Evolutionary conservation across 2,329 filamentous ascomycete species (phyloP).

Genomic region (Zymoseptoria crescenta): DNA sequence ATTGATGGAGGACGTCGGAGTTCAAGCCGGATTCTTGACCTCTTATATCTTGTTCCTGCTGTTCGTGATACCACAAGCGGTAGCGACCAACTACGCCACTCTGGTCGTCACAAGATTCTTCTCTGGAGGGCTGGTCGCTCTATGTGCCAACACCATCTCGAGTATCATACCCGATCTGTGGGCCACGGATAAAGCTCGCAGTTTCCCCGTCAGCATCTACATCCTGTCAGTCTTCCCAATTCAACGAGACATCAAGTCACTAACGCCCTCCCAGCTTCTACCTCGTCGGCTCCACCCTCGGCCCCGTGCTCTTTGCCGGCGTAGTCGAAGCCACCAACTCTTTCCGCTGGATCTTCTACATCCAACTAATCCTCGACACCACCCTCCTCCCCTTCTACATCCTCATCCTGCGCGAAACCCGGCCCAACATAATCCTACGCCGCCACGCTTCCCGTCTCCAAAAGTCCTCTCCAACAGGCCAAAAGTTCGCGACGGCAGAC

Average conservation of each 20-base stretch:
- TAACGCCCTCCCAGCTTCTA: slow-evolving; percentile 15
- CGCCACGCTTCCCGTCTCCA: slow-evolving; percentile 31
- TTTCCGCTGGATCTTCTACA: slow-evolving; percentile 36
- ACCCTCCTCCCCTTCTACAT: slow-evolving; percentile 35
- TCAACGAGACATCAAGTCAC: no score
- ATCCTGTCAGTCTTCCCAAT: slow-evolving; percentile 22
- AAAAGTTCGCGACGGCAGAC: slow-evolving; percentile 23
- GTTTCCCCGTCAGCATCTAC: slow-evolving; percentile 31
- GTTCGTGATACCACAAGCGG: slow-evolving; percentile 34
- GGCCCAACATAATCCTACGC: slow-evolving; percentile 40
- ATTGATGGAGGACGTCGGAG: slow-evolving; percentile 33
- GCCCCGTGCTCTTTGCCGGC: slow-evolving; percentile 31
- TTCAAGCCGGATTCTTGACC: slow-evolving; percentile 24
- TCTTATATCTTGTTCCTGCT: slow-evolving; percentile 30
- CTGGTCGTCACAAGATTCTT: slow-evolving; percentile 32
- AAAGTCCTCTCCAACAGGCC: slow-evolving; percentile 18
- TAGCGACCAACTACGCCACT: slow-evolving; percentile 33
- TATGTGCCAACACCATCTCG: slow-evolving; percentile 31
- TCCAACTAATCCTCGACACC: slow-evolving; percentile 39
- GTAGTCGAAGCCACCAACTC: slow-evolving; percentile 24
- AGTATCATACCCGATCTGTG: slow-evolving; percentile 35
- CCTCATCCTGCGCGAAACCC: slow-evolving; percentile 40
- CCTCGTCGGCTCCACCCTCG: slow-evolving; percentile 28
- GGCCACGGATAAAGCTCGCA: slow-evolving; percentile 26
- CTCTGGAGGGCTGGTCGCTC: slow-evolving; percentile 30